Evolutionary conservation across 306 rosid genomes (phyloP).

Genomic region (Vigna trinervia): DNA sequence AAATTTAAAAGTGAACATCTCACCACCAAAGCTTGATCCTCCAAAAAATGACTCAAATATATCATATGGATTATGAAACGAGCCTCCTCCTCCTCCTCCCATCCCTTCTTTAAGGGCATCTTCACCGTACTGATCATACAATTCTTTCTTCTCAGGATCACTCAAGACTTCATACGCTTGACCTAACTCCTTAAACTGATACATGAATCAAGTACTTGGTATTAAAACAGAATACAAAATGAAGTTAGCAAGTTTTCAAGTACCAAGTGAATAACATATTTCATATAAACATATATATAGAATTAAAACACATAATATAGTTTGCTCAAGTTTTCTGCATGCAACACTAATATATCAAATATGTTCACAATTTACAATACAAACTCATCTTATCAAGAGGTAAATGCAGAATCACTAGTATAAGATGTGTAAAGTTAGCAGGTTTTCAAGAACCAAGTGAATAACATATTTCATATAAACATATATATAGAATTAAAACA

Average conservation of each 20-base stretch:
- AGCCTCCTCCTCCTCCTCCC: constrained; percentile 73
- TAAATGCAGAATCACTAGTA: not conserved
- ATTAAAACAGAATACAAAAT: not conserved
- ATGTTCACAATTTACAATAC: not conserved
- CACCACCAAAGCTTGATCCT: constrained; percentile 62
- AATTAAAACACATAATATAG: constrained; percentile 6
- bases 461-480: constrained; percentile 11
- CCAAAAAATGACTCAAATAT: constrained; percentile 74
- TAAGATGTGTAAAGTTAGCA: not conserved
- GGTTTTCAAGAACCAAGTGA: not conserved
- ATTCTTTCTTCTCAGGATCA: constrained; percentile 73
- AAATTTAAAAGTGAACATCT: constrained; percentile 36
- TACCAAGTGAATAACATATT: constrained; percentile 5
- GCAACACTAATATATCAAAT: constrained; percentile 1
- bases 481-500: not conserved
- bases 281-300: not conserved
- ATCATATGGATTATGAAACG: constrained; percentile 74
- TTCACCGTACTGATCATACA: constrained; percentile 84
- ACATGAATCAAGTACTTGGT: constrained; percentile 12
- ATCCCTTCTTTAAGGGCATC: constrained; percentile 84
- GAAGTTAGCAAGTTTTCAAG: not conserved
- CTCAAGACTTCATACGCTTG: constrained; percentile 85
- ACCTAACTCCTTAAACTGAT: constrained; percentile 78
- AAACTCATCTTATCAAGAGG: not conserved
- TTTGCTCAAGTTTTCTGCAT: constrained; percentile 19